Conservation (phyloP, 2,329 filamentous ascomycete species). For the Xylariaceae sp. region DNA sequence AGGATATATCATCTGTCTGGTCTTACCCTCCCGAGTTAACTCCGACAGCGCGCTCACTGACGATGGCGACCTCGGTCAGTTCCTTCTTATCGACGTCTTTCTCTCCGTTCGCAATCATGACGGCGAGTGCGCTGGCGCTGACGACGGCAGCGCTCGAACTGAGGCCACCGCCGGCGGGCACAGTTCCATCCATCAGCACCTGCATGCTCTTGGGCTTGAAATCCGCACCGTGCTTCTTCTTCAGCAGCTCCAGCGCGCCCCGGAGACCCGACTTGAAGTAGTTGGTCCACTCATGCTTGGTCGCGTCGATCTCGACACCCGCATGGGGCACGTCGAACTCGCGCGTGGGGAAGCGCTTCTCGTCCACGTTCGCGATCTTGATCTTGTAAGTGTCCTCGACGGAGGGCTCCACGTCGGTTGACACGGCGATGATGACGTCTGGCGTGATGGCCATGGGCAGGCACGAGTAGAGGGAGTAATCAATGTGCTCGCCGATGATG, state of each 20-base stretch:
- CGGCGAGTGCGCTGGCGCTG: conserved; percentile 80
- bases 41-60: conserved; percentile 88
- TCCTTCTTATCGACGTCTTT: conserved; percentile 80
- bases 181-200: conserved; percentile 83
- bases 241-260: conserved; percentile 73
- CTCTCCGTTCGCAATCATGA: conserved; percentile 80
- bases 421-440: conserved; percentile 83
- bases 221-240: conserved; percentile 54
- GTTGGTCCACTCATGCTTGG: conserved; percentile 89
- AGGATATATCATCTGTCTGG: too few species aligned
- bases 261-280: conserved; percentile 93
- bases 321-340: conserved; percentile 66
- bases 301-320: conserved; percentile 74
- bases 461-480: conserved; percentile 95
- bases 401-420: conserved; percentile 40
- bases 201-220: conserved; percentile 75
- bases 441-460: conserved; percentile 92
- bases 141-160: conserved; percentile 94
- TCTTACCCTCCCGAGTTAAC: conserved; percentile 92
- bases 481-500: conserved; percentile 98
- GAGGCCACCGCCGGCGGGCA: conserved; percentile 85
- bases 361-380: conserved; percentile 73
- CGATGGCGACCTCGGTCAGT: conserved; percentile 85
- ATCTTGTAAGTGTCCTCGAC: conserved; percentile 56
- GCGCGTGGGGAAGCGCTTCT: conserved; percentile 66